phyloP scores from a whole-genome alignment of 2,329 filamentous ascomycete species.

The Fusarium sp. region DNA sequence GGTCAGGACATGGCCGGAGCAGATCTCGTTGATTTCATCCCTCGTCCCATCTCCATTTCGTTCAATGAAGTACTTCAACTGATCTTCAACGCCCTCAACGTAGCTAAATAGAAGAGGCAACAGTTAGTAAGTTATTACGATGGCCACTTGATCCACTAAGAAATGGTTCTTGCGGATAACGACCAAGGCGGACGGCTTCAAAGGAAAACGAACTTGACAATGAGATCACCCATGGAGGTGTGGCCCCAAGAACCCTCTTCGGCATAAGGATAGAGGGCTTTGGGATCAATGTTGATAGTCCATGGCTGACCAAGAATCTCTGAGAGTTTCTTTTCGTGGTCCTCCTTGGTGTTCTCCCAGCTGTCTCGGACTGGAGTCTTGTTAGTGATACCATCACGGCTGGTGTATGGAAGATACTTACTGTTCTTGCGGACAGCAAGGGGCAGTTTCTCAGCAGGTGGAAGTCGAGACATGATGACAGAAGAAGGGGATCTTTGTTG shows the following conservation, averaged over 20 bases:
- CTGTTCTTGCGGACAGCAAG: slow-evolving; percentile 64
- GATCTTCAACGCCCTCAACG: slow-evolving; percentile 53
- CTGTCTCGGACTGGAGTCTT: slow-evolving; percentile 59
- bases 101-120: slow-evolving; percentile 51
- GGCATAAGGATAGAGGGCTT: slow-evolving; percentile 59
- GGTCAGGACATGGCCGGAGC: slow-evolving; percentile 55
- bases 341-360: slow-evolving; percentile 60
- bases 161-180: not conserved
- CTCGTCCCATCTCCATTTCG: slow-evolving; percentile 52
- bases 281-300: slow-evolving; percentile 61
- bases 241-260: slow-evolving; percentile 54
- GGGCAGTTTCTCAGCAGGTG: slow-evolving; percentile 61
- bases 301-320: slow-evolving; percentile 58
- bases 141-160: no score
- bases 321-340: slow-evolving; percentile 57
- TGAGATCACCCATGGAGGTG: slow-evolving; percentile 56
- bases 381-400: not conserved
- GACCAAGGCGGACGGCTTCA: not conserved
- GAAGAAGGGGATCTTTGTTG: not conserved
- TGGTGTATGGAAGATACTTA: slow-evolving; percentile 40
- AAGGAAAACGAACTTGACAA: slow-evolving; percentile 51
- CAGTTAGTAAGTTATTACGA: not conserved
- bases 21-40: slow-evolving; percentile 60
- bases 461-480: slow-evolving; percentile 47
- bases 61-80: slow-evolving; percentile 53